A percentile compares a stretch with the other conserved stretches of the same genome.
phyloP scores from a whole-genome alignment of 495 filamentous ascomycete genomes.

The Penicillium manginii region DNA sequence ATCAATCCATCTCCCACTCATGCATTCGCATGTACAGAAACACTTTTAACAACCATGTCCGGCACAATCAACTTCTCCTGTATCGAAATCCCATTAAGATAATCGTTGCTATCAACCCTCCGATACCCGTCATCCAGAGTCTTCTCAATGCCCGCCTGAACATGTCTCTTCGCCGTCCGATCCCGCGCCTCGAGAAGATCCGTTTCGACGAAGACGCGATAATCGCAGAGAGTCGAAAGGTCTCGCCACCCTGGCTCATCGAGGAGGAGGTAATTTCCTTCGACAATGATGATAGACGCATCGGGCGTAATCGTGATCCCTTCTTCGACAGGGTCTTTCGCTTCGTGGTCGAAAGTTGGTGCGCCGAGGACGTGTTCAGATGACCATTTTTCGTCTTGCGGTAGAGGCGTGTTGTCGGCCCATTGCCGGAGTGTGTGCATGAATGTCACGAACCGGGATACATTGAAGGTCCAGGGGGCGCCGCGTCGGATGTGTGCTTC shows the following conservation, averaged over 20 bases:
- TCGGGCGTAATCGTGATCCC: constrained; percentile 37
- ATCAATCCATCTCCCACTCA: too few relatives aligned
- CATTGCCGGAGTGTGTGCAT: constrained; percentile 23
- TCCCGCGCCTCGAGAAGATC: constrained; percentile 35
- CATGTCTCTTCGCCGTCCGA: constrained; percentile 41
- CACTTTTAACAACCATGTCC: constrained; percentile 35
- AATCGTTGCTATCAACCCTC: constrained; percentile 47
- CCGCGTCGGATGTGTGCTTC: constrained; percentile 46
- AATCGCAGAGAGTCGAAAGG: constrained; percentile 30
- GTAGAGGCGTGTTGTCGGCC: constrained; percentile 28
- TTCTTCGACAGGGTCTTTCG: constrained; percentile 45
- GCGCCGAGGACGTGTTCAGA: constrained; percentile 24
- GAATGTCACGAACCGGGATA: constrained; percentile 33
- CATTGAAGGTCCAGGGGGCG: constrained; percentile 49
- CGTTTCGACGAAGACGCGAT: constrained; percentile 43
- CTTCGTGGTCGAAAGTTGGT: constrained; percentile 44
- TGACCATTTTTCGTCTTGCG: constrained; percentile 7
- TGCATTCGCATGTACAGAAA: constrained; percentile 5
- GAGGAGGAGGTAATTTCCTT: constrained; percentile 44
- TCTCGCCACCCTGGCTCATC: constrained; percentile 38
- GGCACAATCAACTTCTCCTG: constrained; percentile 31
- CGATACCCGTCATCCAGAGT: constrained; percentile 42
- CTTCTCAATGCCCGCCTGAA: constrained; percentile 44
- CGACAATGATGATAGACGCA: constrained; percentile 39
- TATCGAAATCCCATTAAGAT: constrained; percentile 39